Evolutionary conservation across 495 filamentous ascomycete genomes (phyloP).

Genomic region (Penicillium crystallinum): DNA sequence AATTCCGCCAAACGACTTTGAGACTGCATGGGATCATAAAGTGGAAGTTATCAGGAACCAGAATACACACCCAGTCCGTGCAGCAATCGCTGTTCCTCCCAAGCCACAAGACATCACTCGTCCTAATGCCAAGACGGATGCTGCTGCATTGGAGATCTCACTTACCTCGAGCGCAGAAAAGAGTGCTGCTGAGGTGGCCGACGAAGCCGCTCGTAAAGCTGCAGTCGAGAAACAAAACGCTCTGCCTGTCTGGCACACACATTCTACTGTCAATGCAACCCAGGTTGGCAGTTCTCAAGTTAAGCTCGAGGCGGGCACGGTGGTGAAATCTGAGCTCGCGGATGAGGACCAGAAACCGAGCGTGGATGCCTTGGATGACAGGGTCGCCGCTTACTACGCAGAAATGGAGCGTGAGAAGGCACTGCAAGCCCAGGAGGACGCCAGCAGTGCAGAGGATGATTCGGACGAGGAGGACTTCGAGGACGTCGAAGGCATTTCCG

Average conservation of each 20-base stretch:
- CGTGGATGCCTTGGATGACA: conserved; percentile 41
- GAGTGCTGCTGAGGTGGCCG: conserved; percentile 67
- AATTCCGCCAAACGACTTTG: conserved; percentile 84
- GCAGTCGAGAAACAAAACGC: conserved; percentile 75
- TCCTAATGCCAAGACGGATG: conserved; percentile 59
- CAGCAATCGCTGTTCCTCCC: conserved; percentile 34
- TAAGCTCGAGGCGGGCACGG: conserved; percentile 34
- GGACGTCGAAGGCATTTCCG: conserved; percentile 41
- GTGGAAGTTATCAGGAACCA: conserved; percentile 47
- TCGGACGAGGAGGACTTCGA: conserved; percentile 49
- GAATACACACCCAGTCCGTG: conserved; percentile 52
- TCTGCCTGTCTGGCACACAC: conserved; percentile 83
- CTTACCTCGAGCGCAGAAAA: conserved; percentile 71
- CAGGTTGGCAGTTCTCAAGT: conserved; percentile 15
- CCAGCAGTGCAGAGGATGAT: conserved; percentile 43
- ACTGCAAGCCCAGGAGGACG: conserved; percentile 42
- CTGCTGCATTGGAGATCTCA: conserved; percentile 69
- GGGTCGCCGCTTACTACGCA: conserved; percentile 48
- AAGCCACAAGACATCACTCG: conserved; percentile 63
- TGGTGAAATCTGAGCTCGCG: conserved; percentile 43
- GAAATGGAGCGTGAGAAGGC: conserved; percentile 48
- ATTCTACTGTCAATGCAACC: conserved; percentile 63
- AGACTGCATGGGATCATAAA: conserved; percentile 60
- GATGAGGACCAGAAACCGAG: conserved; percentile 54
- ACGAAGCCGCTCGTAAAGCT: conserved; percentile 67